Base-by-base conservation (phyloP, 106 monocot species). In the Triglochin maritima region DNA sequence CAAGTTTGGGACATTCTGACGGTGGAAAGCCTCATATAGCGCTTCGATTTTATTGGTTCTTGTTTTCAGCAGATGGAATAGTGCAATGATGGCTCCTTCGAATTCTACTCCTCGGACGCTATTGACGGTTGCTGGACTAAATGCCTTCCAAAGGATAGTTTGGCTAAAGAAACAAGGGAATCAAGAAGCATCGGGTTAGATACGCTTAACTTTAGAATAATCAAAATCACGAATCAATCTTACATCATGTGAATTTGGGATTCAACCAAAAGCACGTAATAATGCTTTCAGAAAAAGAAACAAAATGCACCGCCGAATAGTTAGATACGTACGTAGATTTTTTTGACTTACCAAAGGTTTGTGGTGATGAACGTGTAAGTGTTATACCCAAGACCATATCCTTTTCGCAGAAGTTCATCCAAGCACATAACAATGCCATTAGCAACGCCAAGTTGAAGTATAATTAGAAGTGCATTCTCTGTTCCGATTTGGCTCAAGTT, bases 351-450 rank as follows among this genome's bases (percentile, higher is more conserved):
- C 83, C 83, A 83, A 10, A 77, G 79, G 69, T 79, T 83, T 53
- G 79, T 83, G 54, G 83, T 79, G 42, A 79, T 83, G 65, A 83
- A 83, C 17, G 79, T 67, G 44, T 79, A 83, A 14, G 79, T 83
- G 56, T 76, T 79, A 70, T 79, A 83, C 16, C 83, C 83, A 44
- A 85, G 85, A 56, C 82, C 86, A 86, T 86, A 86, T 71, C 86
- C 86, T 71, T 86, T 86, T 77, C 80, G 79, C 13, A 80, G 78
- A 69, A 81, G 75, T 72, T 85, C 85, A 70, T 85, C 85, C 57
- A 85, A 70, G 58, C 85, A 85, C 15, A 85, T 85, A 47, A 85
- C 85, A 67, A 85, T 85, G 43, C 81, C 79, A 47, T 81, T 81
- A 56, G 85, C 85, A 81, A 85, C 81, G 65, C 68, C 79, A 61